Conservation (phyloP, 163 green algal species). For the Prototheca wickerhamii region DNA sequence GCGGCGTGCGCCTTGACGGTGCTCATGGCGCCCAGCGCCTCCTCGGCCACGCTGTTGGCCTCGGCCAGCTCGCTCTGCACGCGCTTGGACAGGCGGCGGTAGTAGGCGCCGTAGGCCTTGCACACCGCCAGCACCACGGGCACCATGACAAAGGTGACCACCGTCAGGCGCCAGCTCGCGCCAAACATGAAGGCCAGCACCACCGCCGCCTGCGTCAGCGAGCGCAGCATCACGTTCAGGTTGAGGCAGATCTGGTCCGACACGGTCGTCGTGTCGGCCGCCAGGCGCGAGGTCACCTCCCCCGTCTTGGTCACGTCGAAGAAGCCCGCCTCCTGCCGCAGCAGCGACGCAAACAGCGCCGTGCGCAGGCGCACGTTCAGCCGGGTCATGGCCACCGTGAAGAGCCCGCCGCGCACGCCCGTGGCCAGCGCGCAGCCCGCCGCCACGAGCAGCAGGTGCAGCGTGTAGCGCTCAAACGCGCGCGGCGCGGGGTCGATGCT, state of each 20-base stretch:
- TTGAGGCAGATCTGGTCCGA: slow-evolving; percentile 70
- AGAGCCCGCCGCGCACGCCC: slow-evolving; percentile 59
- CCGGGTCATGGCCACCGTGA: slow-evolving; percentile 58
- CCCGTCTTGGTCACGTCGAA: slow-evolving; percentile 71
- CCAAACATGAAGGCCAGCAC: slow-evolving; percentile 78
- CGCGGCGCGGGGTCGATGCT: slow-evolving; percentile 55
- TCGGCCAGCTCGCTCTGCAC: slow-evolving; percentile 65
- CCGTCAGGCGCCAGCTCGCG: slow-evolving; percentile 68
- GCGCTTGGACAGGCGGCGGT: slow-evolving; percentile 54
- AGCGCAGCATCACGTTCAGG: slow-evolving; percentile 71
- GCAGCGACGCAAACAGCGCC: slow-evolving; percentile 51
- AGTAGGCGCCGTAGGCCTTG: slow-evolving; percentile 71
- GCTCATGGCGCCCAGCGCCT: slow-evolving; percentile 54
- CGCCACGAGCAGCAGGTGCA: slow-evolving; percentile 50
- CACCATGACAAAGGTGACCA: slow-evolving; percentile 79
- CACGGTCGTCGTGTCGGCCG: slow-evolving; percentile 68
- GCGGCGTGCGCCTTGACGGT: slow-evolving; percentile 55
- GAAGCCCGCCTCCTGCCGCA: slow-evolving; percentile 75
- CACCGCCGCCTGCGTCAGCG: slow-evolving; percentile 51
- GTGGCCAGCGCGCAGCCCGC: slow-evolving; percentile 51
- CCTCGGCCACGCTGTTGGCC: slow-evolving; percentile 70
- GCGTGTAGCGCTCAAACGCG: slow-evolving; percentile 38
- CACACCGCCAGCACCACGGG: slow-evolving; percentile 54
- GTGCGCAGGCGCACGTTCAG: slow-evolving; percentile 76
- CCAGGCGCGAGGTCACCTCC: slow-evolving; percentile 64